Evolutionary conservation across 139 green algal genomes (phyloP).

Genomic region (Zygnema circumcarinatum): DNA sequence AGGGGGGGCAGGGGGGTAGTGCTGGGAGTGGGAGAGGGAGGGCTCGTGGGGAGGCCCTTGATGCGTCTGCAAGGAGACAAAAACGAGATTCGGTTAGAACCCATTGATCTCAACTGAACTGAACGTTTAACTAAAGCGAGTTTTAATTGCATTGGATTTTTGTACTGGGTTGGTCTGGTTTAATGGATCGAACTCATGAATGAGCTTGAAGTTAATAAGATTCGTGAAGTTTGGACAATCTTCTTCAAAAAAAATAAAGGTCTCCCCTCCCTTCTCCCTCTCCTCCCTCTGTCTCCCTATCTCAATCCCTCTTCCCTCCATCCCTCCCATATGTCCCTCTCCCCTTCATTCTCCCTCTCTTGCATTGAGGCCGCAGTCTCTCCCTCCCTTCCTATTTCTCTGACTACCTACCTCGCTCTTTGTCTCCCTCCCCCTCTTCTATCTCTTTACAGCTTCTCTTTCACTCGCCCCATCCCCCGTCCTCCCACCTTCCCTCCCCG

Average conservation of each 20-base stretch:
- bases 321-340: not conserved
- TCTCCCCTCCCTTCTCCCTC: not conserved
- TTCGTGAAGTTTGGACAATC: not conserved
- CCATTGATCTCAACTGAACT: not conserved
- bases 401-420: too few relatives aligned
- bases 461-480: too few relatives aligned
- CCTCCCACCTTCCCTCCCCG: too few relatives aligned
- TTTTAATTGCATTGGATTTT: not conserved
- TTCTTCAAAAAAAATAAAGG: constrained; percentile 7
- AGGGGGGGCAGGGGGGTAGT: not conserved
- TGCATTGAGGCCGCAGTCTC: not conserved
- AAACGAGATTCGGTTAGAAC: not conserved
- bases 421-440: too few relatives aligned
- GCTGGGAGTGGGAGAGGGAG: not conserved
- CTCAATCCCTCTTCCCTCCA: not conserved
- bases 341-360: not conserved
- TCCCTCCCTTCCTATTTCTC: not conserved
- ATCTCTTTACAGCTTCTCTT: too few relatives aligned
- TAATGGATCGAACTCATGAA: not conserved
- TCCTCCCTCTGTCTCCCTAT: not conserved
- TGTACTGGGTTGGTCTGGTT: not conserved
- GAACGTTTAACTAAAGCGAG: not conserved
- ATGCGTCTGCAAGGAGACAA: not conserved
- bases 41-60: not conserved
- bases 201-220: not conserved